Percentiles rank a stretch among this genome's conserved stretches.
Evolutionary conservation across 2,329 filamentous ascomycete genomes (phyloP).

Genomic region (Paecilomyces sp.): DNA sequence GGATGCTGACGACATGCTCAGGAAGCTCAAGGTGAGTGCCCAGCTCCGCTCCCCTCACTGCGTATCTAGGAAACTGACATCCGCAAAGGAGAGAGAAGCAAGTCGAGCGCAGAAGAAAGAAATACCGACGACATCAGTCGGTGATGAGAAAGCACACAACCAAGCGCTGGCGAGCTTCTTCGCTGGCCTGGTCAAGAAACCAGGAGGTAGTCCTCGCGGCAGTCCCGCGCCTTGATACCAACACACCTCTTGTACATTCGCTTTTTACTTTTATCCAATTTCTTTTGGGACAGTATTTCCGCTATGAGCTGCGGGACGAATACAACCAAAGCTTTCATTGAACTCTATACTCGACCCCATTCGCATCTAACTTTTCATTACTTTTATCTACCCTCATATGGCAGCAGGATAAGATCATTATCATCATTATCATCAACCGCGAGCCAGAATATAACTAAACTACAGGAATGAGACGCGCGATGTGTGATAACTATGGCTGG

Average conservation of each 20-base stretch:
- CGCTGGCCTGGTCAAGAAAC: conserved; percentile 50
- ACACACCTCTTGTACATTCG: neutral
- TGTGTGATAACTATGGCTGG: neutral
- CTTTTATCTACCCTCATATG: neutral
- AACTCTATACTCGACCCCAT: neutral
- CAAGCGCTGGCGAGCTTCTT: conserved; percentile 56
- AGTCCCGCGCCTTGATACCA: conserved; percentile 21
- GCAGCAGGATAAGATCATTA: neutral
- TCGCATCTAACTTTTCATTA: neutral
- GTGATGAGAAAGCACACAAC: conserved; percentile 48
- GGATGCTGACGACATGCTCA: conserved; percentile 87
- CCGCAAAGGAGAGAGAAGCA: conserved; percentile 36
- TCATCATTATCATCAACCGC: neutral
- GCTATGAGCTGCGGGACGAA: conserved; percentile 10
- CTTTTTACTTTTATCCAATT: neutral
- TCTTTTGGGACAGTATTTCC: neutral
- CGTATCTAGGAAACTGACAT: conserved; percentile 4
- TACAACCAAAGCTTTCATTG: neutral
- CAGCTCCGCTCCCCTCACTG: neutral
- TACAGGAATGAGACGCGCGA: neutral
- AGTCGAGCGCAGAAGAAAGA: conserved; percentile 31
- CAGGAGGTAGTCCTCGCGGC: conserved; percentile 29
- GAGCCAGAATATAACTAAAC: neutral
- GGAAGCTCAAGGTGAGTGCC: conserved; percentile 65
- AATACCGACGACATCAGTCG: conserved; percentile 19